A percentile compares a stretch with the other conserved stretches of the same genome.
These are phyloP conservation scores for Mycena olivaceomarginata DNA, from an alignment of 768 basidiomycete genomes.

Conservation along the genomic window DNA sequence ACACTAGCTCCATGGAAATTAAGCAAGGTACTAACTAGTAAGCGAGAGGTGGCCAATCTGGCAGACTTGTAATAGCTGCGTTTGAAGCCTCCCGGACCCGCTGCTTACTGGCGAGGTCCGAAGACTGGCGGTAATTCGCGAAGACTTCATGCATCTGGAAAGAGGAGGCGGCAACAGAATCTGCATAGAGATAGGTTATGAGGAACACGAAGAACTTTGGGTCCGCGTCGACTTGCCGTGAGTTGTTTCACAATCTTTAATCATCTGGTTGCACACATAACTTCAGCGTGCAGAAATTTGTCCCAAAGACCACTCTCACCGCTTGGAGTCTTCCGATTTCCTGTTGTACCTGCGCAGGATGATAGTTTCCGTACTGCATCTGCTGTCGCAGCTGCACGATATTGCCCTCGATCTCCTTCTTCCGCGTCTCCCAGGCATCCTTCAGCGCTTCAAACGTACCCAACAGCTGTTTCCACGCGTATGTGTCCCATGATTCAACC, in stretches of 20 bases:
- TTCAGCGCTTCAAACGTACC: constrained; percentile 79
- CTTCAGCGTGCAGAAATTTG: constrained; percentile 33
- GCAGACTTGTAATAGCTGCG: constrained; percentile 81
- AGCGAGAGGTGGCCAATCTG: constrained; percentile 80
- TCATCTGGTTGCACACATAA: constrained; percentile 64
- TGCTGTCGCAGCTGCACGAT: constrained; percentile 67
- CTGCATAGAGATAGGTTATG: constrained; percentile 53
- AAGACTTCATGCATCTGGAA: constrained; percentile 89
- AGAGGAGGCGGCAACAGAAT: constrained; percentile 79
- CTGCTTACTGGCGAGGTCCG: constrained; percentile 81
- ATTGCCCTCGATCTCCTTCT: constrained; percentile 71
- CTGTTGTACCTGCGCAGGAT: constrained; percentile 68
- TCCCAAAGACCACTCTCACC: constrained; percentile 62
- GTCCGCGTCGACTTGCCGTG: constrained; percentile 61
- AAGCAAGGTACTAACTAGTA: constrained; percentile 47
- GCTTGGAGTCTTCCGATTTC: constrained; percentile 76
- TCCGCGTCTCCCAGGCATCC: constrained; percentile 77
- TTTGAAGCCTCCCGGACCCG: constrained; percentile 89
- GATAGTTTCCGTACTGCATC: constrained; percentile 66
- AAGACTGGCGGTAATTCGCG: constrained; percentile 83
- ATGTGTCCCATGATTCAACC: constrained; percentile 83
- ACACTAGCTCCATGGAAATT: background rate
- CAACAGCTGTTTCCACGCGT: constrained; percentile 84
- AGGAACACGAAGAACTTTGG: background rate
- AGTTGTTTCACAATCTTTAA: constrained; percentile 73